phyloP scores from a whole-genome alignment of 768 basidiomycete genomes.

The Hysterangium stoloniferum region DNA sequence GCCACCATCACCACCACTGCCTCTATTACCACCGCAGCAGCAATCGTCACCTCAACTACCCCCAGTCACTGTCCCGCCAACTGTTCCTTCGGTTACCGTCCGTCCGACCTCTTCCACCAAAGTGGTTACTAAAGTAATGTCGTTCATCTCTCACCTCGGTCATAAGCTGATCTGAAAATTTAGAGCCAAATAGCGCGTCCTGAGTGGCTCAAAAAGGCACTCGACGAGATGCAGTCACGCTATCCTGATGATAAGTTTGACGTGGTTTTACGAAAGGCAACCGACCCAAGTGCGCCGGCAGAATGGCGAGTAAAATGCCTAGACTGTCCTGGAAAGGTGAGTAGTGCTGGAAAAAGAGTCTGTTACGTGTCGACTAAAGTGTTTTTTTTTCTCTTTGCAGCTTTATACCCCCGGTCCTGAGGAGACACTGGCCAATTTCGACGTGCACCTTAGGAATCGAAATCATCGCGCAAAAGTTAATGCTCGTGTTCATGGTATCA shows the following conservation, averaged over 20 bases:
- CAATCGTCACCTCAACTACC: background rate
- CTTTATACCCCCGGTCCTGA: slow-evolving; percentile 87
- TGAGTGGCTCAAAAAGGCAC: slow-evolving; percentile 62
- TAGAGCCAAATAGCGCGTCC: slow-evolving; percentile 39
- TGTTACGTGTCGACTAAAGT: slow-evolving; percentile 12
- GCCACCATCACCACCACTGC: slow-evolving; percentile 14
- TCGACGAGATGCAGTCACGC: slow-evolving; percentile 55
- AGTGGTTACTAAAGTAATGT: background rate
- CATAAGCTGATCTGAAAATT: background rate
- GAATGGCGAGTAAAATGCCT: slow-evolving; percentile 91
- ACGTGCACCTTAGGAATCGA: slow-evolving; percentile 85
- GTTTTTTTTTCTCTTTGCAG: slow-evolving; percentile 29
- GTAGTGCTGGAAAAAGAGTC: slow-evolving; percentile 18
- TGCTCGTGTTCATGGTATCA: slow-evolving; percentile 32
- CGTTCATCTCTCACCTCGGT: slow-evolving; percentile 17
- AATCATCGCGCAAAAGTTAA: slow-evolving; percentile 71
- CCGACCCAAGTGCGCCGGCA: slow-evolving; percentile 39
- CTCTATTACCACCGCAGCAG: background rate
- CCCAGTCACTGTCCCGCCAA: background rate
- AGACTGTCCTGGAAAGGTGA: slow-evolving; percentile 90
- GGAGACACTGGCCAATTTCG: slow-evolving; percentile 82
- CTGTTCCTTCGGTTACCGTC: slow-evolving; percentile 10
- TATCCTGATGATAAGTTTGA: slow-evolving; percentile 84
- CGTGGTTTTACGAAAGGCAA: slow-evolving; percentile 55
- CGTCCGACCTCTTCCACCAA: slow-evolving; percentile 14